A percentile compares a stretch with the other conserved stretches of the same genome.
Conservation (phyloP, 306 rosid genomes). For the Senna siamea region DNA sequence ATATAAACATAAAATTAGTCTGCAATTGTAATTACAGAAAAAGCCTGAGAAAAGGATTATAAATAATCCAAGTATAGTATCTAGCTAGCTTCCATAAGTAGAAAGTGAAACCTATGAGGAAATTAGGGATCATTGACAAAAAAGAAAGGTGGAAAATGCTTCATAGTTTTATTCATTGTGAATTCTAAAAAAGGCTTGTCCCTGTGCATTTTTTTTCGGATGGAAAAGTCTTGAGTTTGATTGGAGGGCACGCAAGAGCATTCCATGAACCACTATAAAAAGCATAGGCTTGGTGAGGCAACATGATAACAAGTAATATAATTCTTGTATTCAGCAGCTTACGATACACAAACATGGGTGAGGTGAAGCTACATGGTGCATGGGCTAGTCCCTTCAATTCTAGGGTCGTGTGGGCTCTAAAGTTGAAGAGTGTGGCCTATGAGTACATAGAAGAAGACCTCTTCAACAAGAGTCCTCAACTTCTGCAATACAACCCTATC, state of each 20-base stretch:
- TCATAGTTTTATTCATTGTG: background rate
- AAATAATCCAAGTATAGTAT: too few relatives aligned
- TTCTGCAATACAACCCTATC: conserved; percentile 55
- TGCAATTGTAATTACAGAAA: too few relatives aligned
- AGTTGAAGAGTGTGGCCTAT: conserved; percentile 50
- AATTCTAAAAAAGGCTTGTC: too few relatives aligned
- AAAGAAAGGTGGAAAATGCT: too few relatives aligned
- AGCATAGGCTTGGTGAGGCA: background rate
- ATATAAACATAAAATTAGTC: too few relatives aligned
- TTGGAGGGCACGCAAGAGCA: background rate
- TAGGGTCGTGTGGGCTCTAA: conserved; percentile 60
- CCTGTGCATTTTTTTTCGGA: background rate
- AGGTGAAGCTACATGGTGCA: conserved; percentile 57
- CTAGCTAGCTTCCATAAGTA: too few relatives aligned
- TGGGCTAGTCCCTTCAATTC: conserved; percentile 52
- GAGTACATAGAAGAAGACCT: conserved; percentile 59
- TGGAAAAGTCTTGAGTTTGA: background rate
- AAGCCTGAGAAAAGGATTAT: too few relatives aligned
- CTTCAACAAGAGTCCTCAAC: conserved; percentile 42
- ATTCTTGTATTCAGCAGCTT: background rate
- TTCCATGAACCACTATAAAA: background rate
- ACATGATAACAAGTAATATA: background rate
- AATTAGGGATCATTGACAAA: too few relatives aligned
- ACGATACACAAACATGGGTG: conserved; percentile 35
- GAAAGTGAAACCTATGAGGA: too few relatives aligned